Conservation (phyloP, 495 filamentous ascomycete genomes). For the Platismatia glauca region DNA sequence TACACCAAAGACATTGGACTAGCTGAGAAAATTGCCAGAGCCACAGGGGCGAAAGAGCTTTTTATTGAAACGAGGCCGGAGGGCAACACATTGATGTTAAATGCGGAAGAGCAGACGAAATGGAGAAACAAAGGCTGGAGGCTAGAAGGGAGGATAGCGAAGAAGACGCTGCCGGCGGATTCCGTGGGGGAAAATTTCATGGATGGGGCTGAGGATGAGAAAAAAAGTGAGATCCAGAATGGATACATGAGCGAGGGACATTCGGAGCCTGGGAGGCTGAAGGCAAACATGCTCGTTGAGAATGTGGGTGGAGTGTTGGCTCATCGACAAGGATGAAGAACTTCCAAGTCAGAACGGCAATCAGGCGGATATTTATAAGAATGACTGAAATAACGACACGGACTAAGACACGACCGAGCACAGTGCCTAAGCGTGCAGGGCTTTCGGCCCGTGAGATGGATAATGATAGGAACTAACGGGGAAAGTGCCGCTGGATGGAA, state of each 20-base stretch:
- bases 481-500: neutral
- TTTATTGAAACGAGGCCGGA: neutral
- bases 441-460: too few species aligned
- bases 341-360: neutral
- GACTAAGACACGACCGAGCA: neutral
- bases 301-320: neutral
- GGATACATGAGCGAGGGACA: neutral
- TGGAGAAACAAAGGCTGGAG: neutral
- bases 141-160: neutral
- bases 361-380: neutral
- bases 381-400: neutral
- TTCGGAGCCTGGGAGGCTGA: neutral
- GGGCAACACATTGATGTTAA: neutral
- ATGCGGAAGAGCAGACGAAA: neutral
- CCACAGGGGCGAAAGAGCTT: slow-evolving; percentile 1
- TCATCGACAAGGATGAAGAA: too few species aligned
- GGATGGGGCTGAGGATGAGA: neutral
- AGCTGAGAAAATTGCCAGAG: slow-evolving; percentile 10
- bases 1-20: slow-evolving; percentile 10
- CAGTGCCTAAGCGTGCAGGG: too few species aligned
- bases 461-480: neutral
- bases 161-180: neutral
- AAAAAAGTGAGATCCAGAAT: neutral
- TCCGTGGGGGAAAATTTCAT: neutral
- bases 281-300: neutral